Conservation (phyloP, 495 filamentous ascomycete species). For the Talaromyces adpressus region DNA sequence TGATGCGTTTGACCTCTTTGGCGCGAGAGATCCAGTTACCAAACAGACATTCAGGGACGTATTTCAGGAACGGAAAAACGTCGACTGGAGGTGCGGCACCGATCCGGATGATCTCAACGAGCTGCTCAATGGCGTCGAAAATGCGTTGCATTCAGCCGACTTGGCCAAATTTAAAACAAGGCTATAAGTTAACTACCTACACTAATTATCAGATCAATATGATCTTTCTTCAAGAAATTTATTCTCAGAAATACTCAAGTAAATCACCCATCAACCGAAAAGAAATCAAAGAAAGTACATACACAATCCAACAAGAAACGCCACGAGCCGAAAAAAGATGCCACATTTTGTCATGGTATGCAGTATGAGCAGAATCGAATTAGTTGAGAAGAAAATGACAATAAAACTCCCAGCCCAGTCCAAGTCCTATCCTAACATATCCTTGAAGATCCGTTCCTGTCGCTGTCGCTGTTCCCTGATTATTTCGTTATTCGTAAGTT, state of each 20-base stretch:
- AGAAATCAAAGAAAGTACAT: background rate
- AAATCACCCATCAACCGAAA: background rate
- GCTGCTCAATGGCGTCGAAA: background rate
- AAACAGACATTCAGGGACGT: conserved; percentile 28
- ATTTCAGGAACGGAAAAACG: background rate
- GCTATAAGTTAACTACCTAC: background rate
- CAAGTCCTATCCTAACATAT: background rate
- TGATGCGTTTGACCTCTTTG: conserved; percentile 27
- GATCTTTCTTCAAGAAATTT: background rate
- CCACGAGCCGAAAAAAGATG: background rate
- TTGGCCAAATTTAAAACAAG: background rate
- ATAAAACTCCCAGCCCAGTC: background rate
- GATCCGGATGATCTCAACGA: background rate
- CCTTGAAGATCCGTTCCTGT: background rate
- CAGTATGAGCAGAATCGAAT: background rate
- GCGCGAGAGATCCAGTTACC: conserved; percentile 15
- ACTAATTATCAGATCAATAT: background rate
- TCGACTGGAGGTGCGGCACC: background rate
- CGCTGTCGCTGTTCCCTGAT: background rate
- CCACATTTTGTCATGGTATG: background rate
- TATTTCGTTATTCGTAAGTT: background rate
- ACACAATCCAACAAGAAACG: background rate
- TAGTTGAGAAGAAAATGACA: background rate
- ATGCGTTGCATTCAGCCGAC: background rate
- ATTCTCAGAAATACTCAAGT: background rate